phyloP scores from a whole-genome alignment of 73 alveolate genomes.

The Paramecium sexaurelia region DNA sequence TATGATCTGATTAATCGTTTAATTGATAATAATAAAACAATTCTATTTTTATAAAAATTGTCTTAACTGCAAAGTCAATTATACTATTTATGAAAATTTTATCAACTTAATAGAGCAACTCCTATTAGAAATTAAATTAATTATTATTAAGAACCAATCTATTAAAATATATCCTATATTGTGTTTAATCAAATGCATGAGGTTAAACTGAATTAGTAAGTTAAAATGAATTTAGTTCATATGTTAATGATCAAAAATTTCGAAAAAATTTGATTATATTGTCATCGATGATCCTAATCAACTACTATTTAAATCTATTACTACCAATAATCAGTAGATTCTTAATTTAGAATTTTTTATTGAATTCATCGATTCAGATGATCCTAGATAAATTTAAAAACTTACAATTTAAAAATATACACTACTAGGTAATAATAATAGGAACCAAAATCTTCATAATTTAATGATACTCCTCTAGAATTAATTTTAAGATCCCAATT shows the following conservation, averaged over 20 bases:
- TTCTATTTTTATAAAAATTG: not conserved
- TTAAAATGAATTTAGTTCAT: not conserved
- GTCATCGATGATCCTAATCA: constrained; percentile 29
- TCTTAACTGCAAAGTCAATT: not conserved
- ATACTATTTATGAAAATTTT: not conserved
- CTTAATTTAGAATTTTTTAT: too few species aligned
- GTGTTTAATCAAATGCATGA: not conserved
- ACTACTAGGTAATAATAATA: not conserved
- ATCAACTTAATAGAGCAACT: constrained; percentile 18
- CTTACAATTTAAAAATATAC: not conserved
- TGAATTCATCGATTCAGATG: constrained; percentile 14
- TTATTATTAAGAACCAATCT: not conserved
- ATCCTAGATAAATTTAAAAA: not conserved
- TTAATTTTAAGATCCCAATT: not conserved
- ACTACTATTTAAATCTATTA: not conserved
- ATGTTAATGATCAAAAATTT: not conserved
- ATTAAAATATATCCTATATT: not conserved
- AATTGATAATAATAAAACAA: not conserved
- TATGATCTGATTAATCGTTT: not conserved
- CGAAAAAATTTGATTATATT: not conserved
- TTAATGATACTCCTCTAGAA: not conserved
- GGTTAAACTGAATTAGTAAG: not conserved
- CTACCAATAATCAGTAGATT: too few species aligned
- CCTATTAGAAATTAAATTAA: not conserved
- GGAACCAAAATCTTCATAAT: too few species aligned